These are phyloP conservation scores for Yamadazyma mexicana DNA, from an alignment of 1,139 yeast genomes.

Conservation along the genomic window DNA sequence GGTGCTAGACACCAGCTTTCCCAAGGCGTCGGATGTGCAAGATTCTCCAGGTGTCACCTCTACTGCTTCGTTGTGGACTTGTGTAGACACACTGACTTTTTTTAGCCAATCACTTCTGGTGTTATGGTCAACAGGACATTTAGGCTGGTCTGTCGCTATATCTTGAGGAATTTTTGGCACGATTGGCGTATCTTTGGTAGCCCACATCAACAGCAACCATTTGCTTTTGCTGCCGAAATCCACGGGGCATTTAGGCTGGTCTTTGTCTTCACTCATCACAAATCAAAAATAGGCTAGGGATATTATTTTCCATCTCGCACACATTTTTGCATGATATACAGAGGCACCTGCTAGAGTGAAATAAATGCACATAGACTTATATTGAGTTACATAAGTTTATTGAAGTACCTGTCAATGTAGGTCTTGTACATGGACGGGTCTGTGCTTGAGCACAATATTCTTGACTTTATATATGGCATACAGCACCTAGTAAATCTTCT, in stretches of 20 bases:
- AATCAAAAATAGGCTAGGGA: background rate
- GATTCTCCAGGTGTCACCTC: slow-evolving; percentile 43
- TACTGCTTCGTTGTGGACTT: slow-evolving; percentile 33
- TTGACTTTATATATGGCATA: no score
- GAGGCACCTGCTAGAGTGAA: background rate
- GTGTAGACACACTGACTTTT: slow-evolving; percentile 34
- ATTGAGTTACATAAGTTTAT: no score
- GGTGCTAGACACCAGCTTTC: slow-evolving; percentile 12
- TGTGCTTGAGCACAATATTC: no score
- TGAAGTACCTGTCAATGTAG: no score
- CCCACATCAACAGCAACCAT: slow-evolving; percentile 17
- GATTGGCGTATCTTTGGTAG: slow-evolving; percentile 12
- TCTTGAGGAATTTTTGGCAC: background rate
- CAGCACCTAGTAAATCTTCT: slow-evolving; percentile 74
- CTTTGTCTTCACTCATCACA: slow-evolving; percentile 9
- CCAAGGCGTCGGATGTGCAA: slow-evolving; percentile 46
- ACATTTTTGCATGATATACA: background rate
- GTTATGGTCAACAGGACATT: slow-evolving; percentile 70
- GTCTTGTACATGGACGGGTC: no score
- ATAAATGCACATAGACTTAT: background rate
- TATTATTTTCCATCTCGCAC: background rate
- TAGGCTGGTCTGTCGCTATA: slow-evolving; percentile 27
- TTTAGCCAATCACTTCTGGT: slow-evolving; percentile 58
- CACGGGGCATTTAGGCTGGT: slow-evolving; percentile 23
- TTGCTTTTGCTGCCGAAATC: slow-evolving; percentile 20